Conservation (phyloP, 441 rosid genomes). For the Populus hybrid region DNA sequence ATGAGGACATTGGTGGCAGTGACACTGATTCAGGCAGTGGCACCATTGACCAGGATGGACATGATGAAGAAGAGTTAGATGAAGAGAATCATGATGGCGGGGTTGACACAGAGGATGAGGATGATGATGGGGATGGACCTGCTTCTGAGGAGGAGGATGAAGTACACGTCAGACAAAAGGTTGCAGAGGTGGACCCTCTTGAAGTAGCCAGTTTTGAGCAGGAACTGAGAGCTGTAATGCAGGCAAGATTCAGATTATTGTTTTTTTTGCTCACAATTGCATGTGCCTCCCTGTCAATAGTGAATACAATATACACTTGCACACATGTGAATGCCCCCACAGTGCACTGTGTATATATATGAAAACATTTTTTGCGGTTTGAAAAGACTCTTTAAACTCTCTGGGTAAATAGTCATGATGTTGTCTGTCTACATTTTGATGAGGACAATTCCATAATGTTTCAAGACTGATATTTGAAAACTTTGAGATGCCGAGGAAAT, state of each 20-base stretch:
- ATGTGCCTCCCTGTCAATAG: not conserved
- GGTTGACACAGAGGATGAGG: slow-evolving; percentile 67
- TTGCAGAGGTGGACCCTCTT: slow-evolving; percentile 73
- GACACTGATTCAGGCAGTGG: slow-evolving; percentile 88
- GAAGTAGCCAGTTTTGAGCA: slow-evolving; percentile 81
- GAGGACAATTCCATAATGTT: not conserved
- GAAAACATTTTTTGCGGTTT: not conserved
- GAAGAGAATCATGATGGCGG: slow-evolving; percentile 44
- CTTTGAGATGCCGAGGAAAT: not conserved
- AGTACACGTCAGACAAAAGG: slow-evolving; percentile 82
- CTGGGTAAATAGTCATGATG: too few species aligned
- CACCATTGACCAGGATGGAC: slow-evolving; percentile 57
- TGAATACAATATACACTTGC: not conserved
- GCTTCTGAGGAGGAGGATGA: slow-evolving; percentile 91
- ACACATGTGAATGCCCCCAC: not conserved
- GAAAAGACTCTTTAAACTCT: not conserved
- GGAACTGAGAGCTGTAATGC: slow-evolving; percentile 92
- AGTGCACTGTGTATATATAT: not conserved
- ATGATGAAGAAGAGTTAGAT: slow-evolving; percentile 64
- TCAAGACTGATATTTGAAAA: not conserved
- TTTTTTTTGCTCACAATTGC: slow-evolving; percentile 6
- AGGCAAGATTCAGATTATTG: slow-evolving; percentile 49
- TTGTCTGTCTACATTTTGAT: not conserved
- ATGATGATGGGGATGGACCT: slow-evolving; percentile 65
- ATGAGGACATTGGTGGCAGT: slow-evolving; percentile 56